These are phyloP conservation scores for Mycena polygramma DNA, from an alignment of 768 basidiomycete species.

Conservation along the genomic window DNA sequence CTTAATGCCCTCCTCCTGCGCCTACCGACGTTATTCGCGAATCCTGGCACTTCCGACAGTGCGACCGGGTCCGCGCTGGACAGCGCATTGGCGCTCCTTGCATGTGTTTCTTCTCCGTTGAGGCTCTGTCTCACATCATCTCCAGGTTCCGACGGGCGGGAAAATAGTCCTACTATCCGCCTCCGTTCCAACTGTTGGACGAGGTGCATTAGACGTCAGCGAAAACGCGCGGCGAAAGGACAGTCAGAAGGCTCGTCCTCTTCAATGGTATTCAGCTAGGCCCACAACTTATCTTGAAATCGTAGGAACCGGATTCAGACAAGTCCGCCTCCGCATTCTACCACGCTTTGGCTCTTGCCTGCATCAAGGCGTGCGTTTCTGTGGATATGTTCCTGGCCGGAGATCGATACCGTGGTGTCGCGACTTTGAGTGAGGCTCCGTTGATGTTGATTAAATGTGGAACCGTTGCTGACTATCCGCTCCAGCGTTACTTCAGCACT, in stretches of 20 bases:
- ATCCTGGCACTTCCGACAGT: background rate
- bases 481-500: conserved; percentile 72
- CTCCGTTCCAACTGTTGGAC: conserved; percentile 68
- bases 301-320: conserved; percentile 67
- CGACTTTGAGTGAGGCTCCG: conserved; percentile 61
- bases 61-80: conserved; percentile 30
- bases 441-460: background rate
- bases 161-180: conserved; percentile 72
- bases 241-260: background rate
- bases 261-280: background rate
- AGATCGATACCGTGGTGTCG: conserved; percentile 70
- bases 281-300: background rate
- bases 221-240: background rate
- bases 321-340: conserved; percentile 73
- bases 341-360: conserved; percentile 78
- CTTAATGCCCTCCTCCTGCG: conserved; percentile 66
- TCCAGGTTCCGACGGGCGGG: conserved; percentile 68
- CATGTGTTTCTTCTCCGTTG: background rate
- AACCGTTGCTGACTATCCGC: background rate
- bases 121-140: background rate
- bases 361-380: conserved; percentile 72
- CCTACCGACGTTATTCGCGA: conserved; percentile 73
- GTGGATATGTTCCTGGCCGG: conserved; percentile 82
- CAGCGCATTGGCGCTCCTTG: conserved; percentile 8
- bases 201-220: conserved; percentile 65